Conservation (phyloP, 495 filamentous ascomycete genomes). For the Neurospora sublineolata region DNA sequence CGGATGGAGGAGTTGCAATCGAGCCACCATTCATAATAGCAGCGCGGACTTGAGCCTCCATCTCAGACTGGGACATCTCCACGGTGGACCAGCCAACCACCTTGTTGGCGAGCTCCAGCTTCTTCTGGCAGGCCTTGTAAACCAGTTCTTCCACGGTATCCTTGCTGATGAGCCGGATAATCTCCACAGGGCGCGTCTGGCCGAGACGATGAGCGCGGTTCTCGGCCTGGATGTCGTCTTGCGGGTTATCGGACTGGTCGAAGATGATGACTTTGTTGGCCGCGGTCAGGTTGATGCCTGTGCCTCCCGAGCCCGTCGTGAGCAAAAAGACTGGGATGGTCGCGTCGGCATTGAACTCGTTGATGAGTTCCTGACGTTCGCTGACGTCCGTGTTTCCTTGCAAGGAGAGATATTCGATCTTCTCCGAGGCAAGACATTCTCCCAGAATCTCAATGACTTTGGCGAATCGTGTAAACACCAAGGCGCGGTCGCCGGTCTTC, state of each 20-base stretch:
- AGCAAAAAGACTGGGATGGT: slow-evolving; percentile 85
- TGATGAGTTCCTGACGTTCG: slow-evolving; percentile 74
- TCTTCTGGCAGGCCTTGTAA: slow-evolving; percentile 75
- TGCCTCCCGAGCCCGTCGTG: slow-evolving; percentile 85
- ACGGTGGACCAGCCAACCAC: slow-evolving; percentile 37
- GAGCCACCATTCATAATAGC: slow-evolving; percentile 9
- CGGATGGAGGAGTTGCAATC: slow-evolving; percentile 6
- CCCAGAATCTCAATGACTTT: slow-evolving; percentile 85
- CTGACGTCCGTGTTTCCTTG: slow-evolving; percentile 78
- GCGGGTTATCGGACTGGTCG: slow-evolving; percentile 89
- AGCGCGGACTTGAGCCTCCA: slow-evolving; percentile 18
- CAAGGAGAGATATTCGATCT: slow-evolving; percentile 65
- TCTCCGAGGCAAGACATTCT: slow-evolving; percentile 60
- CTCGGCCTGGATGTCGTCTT: slow-evolving; percentile 92
- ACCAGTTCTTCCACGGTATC: slow-evolving; percentile 92
- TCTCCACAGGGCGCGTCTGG: slow-evolving; percentile 79
- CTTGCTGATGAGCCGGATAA: slow-evolving; percentile 65
- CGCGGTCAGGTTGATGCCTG: slow-evolving; percentile 86
- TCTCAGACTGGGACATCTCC: slow-evolving; percentile 20
- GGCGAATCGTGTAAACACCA: slow-evolving; percentile 89
- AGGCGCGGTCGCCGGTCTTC: slow-evolving; percentile 69
- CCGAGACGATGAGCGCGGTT: slow-evolving; percentile 93
- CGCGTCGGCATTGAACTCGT: slow-evolving; percentile 65
- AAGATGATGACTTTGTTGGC: slow-evolving; percentile 98
- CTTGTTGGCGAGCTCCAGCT: slow-evolving; percentile 80